Evolutionary conservation across 305 asterid genomes (phyloP), one percentile per base, ranked within the genome.

Genomic region (Fraxinus ornus): DNA sequence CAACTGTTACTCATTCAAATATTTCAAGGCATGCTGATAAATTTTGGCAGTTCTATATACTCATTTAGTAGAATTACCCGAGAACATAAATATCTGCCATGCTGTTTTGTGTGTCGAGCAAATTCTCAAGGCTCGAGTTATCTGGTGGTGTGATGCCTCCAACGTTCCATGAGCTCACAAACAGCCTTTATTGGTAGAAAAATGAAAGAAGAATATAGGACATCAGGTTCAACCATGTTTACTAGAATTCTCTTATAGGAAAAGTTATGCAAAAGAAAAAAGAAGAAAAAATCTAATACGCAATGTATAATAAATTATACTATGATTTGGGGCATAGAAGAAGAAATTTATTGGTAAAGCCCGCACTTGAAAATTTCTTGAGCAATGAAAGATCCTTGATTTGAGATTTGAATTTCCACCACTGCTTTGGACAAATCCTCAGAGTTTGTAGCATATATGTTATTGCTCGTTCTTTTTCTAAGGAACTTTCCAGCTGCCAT

Each of bases 161-260:
- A 0, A 87, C 89, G 79, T 92, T 92, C 96, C 96, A 92, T 60
- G 94, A 88, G 89, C 91, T 86, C 79, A 89, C 94, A 76, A 85
- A 88, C 78, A 92, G 78, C 70, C 94, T 91, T 83, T 86, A 79
- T 60, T 60, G 82, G 75, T 76, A 55, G 57, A 17, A 77, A 77
- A 55, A 73, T 76, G 44, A 4, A 33, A 85, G 79, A 76, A 62
- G 41, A 78, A 78, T 57, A 84, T 60, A 30, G 15, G 32, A 60
- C 17, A 76, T 84, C 79, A 86, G 87, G 76, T 36, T 79, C 75
- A 44, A 62, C 35, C 32, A 49, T 80, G 47, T 76, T 71, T 80
- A 32, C n/a, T 76, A 62, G 64, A 52, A 7, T 57, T 77, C 75
- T 24, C 17, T 7, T 19, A 2, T 28, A 35, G 74, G 68, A 49